Evolutionary conservation across 202 grass and related monocot species (phyloP), one percentile per base, ranked within the genome.

Genomic region (Setaria viridis): DNA sequence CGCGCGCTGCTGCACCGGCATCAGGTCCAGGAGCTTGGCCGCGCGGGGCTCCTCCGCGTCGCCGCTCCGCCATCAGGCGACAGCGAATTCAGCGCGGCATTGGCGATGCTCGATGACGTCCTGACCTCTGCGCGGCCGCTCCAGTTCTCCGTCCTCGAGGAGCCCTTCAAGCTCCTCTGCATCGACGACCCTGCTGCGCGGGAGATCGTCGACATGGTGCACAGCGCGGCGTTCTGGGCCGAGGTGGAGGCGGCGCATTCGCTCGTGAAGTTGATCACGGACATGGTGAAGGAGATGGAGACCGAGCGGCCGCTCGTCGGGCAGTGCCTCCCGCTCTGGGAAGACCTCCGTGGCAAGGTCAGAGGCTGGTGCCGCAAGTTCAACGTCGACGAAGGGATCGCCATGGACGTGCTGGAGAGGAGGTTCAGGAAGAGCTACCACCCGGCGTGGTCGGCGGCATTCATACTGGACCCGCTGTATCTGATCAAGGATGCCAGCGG

Each of bases 361-460:
- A 82, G 89, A 70, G 86, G 82, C 9, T 98, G 95, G 95, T 94
- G 93, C 32, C 72, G n/a, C 5, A 90, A 88, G 34, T 98, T 93
- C 75, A 89, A 80, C 76, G 20, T 87, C 4, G 95, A 98, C 9
- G 89, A 95, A 46, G 74, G 43, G 4, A 72, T 68, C 1, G 79
- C 89, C 47, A 75, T 86, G 56, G 82, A 87, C 47, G 87, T 98
- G 81, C 9, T 98, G 14, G 95, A 98, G 32, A 87, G 81, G 79
- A 89, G 95, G 81, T 92, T 98, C 86, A 90, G 88, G 78, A 91
- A 92, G 86, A 91, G 84, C 84, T 98, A 98, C 78, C 95, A 94
- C 81, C 89, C 95, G 6, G 95, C 93, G 13, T 95, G 93, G 93
- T 91, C 95, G 2, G 93, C 93, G 11, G 91, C 95, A 7, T 98